Evolutionary conservation across 164 flowering plant genomes (phyloP).

Genomic region (Liriodendron chinense): DNA sequence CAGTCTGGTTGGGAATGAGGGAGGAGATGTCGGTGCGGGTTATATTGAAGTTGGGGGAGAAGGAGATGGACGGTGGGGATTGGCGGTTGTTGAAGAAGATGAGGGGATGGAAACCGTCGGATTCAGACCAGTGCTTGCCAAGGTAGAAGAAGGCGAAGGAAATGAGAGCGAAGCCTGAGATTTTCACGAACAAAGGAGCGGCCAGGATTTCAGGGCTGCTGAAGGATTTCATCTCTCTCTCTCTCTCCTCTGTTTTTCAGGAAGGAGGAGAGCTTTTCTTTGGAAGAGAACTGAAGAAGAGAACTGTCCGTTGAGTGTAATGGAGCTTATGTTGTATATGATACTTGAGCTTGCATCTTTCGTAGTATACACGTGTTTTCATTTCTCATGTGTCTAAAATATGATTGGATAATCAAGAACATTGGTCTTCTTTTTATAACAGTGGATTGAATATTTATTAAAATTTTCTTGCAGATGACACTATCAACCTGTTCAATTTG

Average conservation of each 20-base stretch:
- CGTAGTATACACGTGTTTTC: no score
- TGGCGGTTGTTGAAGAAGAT: slow-evolving; percentile 49
- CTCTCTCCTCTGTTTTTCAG: neutral
- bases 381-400: no score
- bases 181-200: slow-evolving; percentile 34
- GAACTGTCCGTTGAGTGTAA: neutral
- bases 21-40: slow-evolving; percentile 20
- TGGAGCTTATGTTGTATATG: no score
- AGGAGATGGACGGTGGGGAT: neutral
- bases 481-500: no score
- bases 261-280: no score
- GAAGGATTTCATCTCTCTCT: slow-evolving; percentile 33
- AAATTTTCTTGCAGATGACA: no score
- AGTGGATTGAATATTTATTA: no score
- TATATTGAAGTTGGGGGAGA: slow-evolving; percentile 10
- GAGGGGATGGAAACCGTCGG: slow-evolving; percentile 54
- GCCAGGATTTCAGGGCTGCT: slow-evolving; percentile 30
- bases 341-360: no score
- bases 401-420: no score
- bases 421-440: no score
- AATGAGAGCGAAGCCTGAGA: slow-evolving; percentile 41
- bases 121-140: slow-evolving; percentile 72
- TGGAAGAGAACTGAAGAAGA: neutral
- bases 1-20: slow-evolving; percentile 50
- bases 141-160: slow-evolving; percentile 64